phyloP scores from a whole-genome alignment of 768 basidiomycete genomes.

The Gelatoporia subvermispora region DNA sequence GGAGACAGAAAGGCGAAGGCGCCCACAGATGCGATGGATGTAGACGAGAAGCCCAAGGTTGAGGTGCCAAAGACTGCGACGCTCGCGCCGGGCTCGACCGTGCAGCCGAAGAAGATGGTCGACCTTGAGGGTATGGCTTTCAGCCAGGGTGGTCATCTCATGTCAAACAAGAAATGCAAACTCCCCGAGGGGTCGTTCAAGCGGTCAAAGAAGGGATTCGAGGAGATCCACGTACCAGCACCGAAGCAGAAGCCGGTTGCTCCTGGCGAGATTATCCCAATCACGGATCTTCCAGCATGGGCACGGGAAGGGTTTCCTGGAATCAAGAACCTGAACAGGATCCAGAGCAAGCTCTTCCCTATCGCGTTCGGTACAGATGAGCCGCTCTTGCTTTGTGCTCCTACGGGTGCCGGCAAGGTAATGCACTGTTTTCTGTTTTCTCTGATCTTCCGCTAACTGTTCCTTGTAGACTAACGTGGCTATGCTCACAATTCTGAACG shows the following conservation, averaged over 20 bases:
- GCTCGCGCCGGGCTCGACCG: constrained; percentile 78
- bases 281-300: constrained; percentile 79
- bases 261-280: constrained; percentile 66
- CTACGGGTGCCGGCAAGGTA: constrained; percentile 98
- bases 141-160: constrained; percentile 90
- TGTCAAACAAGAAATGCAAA: constrained; percentile 99
- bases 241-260: constrained; percentile 71
- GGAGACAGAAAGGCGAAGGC: constrained; percentile 71
- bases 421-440: constrained; percentile 18
- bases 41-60: constrained; percentile 52
- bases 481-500: constrained; percentile 90
- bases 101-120: constrained; percentile 79
- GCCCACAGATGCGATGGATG: constrained; percentile 67
- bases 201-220: constrained; percentile 92
- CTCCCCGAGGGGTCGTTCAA: constrained; percentile 98
- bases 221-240: constrained; percentile 95
- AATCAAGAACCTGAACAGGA: constrained; percentile 75
- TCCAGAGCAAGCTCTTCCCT: constrained; percentile 92
- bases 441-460: constrained; percentile 13
- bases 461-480: constrained; percentile 87
- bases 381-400: constrained; percentile 92
- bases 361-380: constrained; percentile 93
- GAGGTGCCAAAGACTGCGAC: constrained; percentile 78
- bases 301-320: constrained; percentile 79
- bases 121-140: constrained; percentile 97